A percentile compares a stretch with the other conserved stretches of the same genome.
Conservation (phyloP, 371 early-diverging fungal genomes). For the Synchytrium microbalum region DNA sequence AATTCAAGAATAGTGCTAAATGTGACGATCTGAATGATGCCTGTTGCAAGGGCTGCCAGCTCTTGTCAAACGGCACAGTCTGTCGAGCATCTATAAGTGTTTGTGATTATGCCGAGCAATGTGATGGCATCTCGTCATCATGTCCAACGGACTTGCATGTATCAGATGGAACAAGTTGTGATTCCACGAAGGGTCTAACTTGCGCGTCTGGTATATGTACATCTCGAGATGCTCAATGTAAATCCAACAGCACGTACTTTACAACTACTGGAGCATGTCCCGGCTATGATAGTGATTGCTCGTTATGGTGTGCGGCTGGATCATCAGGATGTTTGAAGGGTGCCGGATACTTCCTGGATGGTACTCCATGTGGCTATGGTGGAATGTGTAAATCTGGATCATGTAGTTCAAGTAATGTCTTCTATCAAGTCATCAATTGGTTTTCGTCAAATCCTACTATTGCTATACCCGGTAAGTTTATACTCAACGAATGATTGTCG, state of each 20-base stretch:
- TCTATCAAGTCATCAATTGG: background rate
- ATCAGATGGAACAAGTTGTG: constrained; percentile 60
- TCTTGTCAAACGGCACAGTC: constrained; percentile 48
- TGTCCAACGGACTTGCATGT: constrained; percentile 71
- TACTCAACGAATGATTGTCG: too few species aligned
- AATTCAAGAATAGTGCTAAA: constrained; percentile 61
- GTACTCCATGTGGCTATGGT: constrained; percentile 73
- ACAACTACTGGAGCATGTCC: constrained; percentile 21
- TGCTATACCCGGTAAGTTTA: background rate
- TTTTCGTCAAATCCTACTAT: background rate
- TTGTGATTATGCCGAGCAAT: constrained; percentile 74
- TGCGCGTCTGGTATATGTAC: constrained; percentile 91
- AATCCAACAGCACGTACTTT: constrained; percentile 10
- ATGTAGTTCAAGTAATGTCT: constrained; percentile 1
- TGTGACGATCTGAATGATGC: constrained; percentile 75
- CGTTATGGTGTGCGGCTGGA: background rate
- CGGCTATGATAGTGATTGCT: constrained; percentile 11
- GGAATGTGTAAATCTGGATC: constrained; percentile 28
- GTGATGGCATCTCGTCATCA: constrained; percentile 59
- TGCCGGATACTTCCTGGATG: constrained; percentile 76
- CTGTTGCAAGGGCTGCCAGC: constrained; percentile 74
- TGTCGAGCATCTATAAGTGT: constrained; percentile 68
- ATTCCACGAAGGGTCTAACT: constrained; percentile 20
- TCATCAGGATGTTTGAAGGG: constrained; percentile 50
- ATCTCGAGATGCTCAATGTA: constrained; percentile 68